Conservation (phyloP, 2,329 filamentous ascomycete species). For the Trichophyton simii region DNA sequence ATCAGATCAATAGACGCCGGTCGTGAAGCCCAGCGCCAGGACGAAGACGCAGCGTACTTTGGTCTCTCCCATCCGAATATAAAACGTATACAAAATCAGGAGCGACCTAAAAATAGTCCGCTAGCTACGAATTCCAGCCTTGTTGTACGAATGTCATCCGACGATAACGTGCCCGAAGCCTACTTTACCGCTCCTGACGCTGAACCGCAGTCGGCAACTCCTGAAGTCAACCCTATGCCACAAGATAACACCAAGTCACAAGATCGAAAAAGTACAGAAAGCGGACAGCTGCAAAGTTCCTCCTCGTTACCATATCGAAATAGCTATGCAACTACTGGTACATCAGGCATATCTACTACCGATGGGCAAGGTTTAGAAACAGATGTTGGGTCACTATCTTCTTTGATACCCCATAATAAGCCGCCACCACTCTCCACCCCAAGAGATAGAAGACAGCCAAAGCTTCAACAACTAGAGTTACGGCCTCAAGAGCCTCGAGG, state of each 20-base stretch:
- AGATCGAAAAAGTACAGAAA: background rate
- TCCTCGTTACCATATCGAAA: background rate
- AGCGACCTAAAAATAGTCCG: background rate
- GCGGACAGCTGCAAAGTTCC: background rate
- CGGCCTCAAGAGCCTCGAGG: constrained; percentile 23
- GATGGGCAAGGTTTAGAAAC: background rate
- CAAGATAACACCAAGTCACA: background rate
- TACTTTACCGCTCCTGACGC: constrained; percentile 7
- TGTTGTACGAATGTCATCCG: constrained; percentile 8
- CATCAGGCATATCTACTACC: background rate
- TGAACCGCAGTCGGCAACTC: background rate
- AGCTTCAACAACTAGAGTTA: constrained; percentile 14
- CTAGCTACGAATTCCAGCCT: background rate
- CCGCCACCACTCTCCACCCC: constrained; percentile 8
- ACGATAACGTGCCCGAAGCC: constrained; percentile 6
- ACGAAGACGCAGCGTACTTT: background rate
- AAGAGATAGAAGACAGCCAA: constrained; percentile 7
- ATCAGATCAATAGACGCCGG: constrained; percentile 11
- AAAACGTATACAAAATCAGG: background rate
- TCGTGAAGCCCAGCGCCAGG: background rate
- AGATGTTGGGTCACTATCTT: constrained; percentile 11
- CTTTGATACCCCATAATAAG: constrained; percentile 20
- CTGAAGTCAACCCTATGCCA: background rate
- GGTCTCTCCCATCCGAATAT: background rate
- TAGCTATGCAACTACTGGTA: background rate